phyloP scores from a whole-genome alignment of 805 yeast genomes.

The Yarrowia keelungensis region DNA sequence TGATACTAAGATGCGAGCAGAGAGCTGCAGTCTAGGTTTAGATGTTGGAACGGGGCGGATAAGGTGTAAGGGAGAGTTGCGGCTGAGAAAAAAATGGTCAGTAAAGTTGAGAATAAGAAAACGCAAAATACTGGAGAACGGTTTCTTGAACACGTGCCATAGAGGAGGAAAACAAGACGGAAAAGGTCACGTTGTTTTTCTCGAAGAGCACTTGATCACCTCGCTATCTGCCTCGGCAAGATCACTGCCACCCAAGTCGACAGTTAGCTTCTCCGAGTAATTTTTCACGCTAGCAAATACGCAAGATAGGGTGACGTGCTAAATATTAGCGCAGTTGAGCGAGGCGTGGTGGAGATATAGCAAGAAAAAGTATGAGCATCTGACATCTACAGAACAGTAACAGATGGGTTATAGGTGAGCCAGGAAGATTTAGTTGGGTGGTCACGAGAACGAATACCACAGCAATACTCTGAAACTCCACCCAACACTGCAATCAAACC shows the following conservation, averaged over 20 bases:
- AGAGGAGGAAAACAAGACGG: too few relatives aligned
- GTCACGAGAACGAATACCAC: too few relatives aligned
- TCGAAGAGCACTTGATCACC: too few relatives aligned
- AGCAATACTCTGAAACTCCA: too few relatives aligned
- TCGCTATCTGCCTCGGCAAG: too few relatives aligned
- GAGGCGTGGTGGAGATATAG: neutral
- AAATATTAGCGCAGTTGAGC: slow-evolving; percentile 24
- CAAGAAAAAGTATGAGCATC: neutral
- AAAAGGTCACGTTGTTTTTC: too few relatives aligned
- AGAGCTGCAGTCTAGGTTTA: slow-evolving; percentile 15
- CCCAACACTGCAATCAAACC: slow-evolving; percentile 3
- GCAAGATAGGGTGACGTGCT: slow-evolving; percentile 32
- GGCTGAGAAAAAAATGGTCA: slow-evolving; percentile 26
- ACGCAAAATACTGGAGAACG: too few relatives aligned
- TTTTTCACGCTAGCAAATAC: slow-evolving; percentile 26
- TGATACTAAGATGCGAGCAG: slow-evolving; percentile 9
- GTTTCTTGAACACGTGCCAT: too few relatives aligned
- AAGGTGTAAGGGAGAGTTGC: slow-evolving; percentile 33
- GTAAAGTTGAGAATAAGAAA: too few relatives aligned
- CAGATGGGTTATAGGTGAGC: too few relatives aligned
- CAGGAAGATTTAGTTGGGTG: too few relatives aligned
- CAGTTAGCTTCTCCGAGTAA: slow-evolving; percentile 29
- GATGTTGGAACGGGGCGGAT: slow-evolving; percentile 34
- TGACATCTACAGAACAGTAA: neutral
- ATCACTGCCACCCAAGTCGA: slow-evolving; percentile 12